Evolutionary conservation across 768 basidiomycete species (phyloP).

Genomic region (Amanita subjunquillea): DNA sequence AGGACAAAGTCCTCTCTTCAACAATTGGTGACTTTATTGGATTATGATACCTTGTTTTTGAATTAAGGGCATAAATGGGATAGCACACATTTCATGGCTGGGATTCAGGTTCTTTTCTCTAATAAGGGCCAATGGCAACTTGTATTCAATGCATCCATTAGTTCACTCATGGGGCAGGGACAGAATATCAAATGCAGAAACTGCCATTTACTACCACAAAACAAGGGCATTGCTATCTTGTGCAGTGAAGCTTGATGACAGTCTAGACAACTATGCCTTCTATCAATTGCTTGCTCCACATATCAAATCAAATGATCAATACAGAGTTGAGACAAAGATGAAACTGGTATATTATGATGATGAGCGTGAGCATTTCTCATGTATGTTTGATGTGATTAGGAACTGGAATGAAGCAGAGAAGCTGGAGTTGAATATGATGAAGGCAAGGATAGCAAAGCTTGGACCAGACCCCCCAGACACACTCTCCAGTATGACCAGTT

Average conservation of each 20-base stretch:
- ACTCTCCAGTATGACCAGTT: not conserved
- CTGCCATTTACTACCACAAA: not conserved
- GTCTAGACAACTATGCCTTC: not conserved
- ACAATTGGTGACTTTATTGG: not conserved
- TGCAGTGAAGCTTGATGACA: not conserved
- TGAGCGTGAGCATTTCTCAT: not conserved
- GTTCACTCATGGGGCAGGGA: constrained; percentile 6
- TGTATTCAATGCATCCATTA: constrained; percentile 8
- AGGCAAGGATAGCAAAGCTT: not conserved
- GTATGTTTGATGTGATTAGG: not conserved
- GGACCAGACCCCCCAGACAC: not conserved
- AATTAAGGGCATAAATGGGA: constrained; percentile 4
- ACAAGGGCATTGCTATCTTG: not conserved
- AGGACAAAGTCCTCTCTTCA: no score
- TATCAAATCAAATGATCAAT: not conserved
- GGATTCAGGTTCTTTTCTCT: constrained; percentile 11
- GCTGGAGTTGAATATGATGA: not conserved
- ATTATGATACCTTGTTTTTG: not conserved
- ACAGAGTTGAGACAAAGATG: not conserved
- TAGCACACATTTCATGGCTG: constrained; percentile 6
- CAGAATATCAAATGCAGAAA: not conserved
- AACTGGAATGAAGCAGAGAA: not conserved
- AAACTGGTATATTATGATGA: not conserved
- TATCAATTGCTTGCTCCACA: not conserved
- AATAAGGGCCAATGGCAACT: constrained; percentile 3